Base-by-base conservation (phyloP, 1,284 basidiomycete species). In the Leccinum pseudoinsigne region DNA sequence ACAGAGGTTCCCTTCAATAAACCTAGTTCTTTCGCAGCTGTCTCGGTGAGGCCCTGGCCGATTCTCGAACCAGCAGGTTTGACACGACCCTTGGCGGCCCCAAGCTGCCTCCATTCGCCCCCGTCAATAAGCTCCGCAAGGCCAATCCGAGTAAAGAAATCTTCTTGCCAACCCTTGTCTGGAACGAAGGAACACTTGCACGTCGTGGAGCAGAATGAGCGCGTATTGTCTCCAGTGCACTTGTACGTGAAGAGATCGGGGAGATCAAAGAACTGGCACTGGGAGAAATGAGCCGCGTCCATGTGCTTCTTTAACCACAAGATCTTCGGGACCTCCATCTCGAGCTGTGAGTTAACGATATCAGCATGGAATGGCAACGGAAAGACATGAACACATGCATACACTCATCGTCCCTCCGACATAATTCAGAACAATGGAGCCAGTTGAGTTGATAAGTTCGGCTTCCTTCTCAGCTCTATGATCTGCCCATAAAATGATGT, bases 181-280 rank as follows among this genome's bases (percentile, higher is more conserved):
- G 95, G 95, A n/a, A 99, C 89, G 76, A 91, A 99, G 2, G 93
- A 94, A 78, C 93, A 98, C 80, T 99, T 99, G 84, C 97, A 99
- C 0, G 94, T 94, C 53, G 98, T 81, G 2, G 95, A 98, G 79
- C 97, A 98, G 75, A 87, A 90, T 4, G 94, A 97, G 36, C 97
- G 89, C 6, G 91, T 90, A 67, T 82, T 81, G 64, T 87, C 84
- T 23, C 82, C 83, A 1, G 97, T 99, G 4, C 95, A 94, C 60
- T 88, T 89, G 81, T 95, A 99, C 0, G 97, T 97, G 61, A 99
- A 85, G 80, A 90, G 98, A 79, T 99, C 97, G 14, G 97, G 97
- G 28, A 99, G 85, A 78, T 99, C 97, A 77, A 97, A 99, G 81
- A 99, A 97, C 76, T 94, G 91, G 79, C 90, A 95, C 59, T 84